Evolutionary conservation across 2,329 filamentous ascomycete genomes (phyloP).

Genomic region (Ophiostoma tasmaniense): DNA sequence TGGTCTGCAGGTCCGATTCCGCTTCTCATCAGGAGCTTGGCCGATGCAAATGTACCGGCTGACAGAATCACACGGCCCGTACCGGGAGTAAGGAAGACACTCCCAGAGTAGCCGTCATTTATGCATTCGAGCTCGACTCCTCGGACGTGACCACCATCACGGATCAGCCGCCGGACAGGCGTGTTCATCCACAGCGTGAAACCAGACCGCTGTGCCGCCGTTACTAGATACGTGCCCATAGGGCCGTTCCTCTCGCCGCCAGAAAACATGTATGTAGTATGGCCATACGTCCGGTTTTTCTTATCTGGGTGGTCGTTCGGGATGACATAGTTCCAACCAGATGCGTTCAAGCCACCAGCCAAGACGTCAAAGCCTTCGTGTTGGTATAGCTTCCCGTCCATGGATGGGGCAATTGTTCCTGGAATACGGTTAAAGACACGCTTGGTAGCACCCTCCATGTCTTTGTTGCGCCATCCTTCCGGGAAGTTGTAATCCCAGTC

Average conservation of each 20-base stretch:
- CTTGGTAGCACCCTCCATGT: neutral
- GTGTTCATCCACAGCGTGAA: neutral
- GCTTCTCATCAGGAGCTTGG: conserved; percentile 60
- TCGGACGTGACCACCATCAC: conserved; percentile 21
- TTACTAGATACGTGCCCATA: neutral
- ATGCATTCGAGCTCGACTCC: conserved; percentile 50
- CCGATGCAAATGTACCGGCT: conserved; percentile 60
- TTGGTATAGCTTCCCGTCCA: neutral
- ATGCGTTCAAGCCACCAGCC: neutral
- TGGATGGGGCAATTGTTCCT: neutral
- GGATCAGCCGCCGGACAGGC: neutral
- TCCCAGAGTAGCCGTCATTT: conserved; percentile 41
- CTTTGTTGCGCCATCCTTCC: neutral
- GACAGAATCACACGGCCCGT: conserved; percentile 59
- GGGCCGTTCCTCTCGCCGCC: neutral
- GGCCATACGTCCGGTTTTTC: neutral
- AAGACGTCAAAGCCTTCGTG: neutral
- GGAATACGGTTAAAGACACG: neutral
- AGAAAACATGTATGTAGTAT: neutral
- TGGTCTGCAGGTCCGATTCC: conserved; percentile 58
- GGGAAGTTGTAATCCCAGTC: neutral
- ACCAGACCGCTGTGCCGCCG: neutral
- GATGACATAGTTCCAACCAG: neutral
- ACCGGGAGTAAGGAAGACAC: conserved; percentile 35
- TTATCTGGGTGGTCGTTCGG: neutral